These are phyloP conservation scores for Starmera caribaea DNA, from an alignment of 805 yeast genomes.

Conservation along the genomic window DNA sequence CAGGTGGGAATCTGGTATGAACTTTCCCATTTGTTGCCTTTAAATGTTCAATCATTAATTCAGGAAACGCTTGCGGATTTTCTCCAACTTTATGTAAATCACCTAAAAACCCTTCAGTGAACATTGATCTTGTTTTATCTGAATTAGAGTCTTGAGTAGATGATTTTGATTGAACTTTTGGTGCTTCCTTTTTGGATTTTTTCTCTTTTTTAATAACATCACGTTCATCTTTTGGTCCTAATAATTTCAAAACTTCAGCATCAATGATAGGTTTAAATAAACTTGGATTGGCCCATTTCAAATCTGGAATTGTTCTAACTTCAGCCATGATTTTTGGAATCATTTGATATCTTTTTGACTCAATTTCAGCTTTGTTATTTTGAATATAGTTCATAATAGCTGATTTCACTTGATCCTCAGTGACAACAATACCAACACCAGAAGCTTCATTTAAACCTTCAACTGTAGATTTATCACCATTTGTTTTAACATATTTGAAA, in stretches of 20 bases:
- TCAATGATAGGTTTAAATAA: conserved; percentile 84
- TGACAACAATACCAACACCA: conserved; percentile 75
- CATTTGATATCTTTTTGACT: conserved; percentile 64
- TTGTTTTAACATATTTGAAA: conserved; percentile 55
- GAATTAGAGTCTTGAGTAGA: conserved; percentile 3
- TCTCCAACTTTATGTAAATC: conserved; percentile 93
- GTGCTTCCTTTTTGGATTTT: conserved; percentile 35
- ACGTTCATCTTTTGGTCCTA: conserved; percentile 96
- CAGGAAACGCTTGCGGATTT: conserved; percentile 85
- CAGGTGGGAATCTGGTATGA: conserved; percentile 96
- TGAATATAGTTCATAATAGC: conserved; percentile 53
- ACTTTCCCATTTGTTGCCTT: conserved; percentile 74
- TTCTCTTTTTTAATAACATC: conserved; percentile 75
- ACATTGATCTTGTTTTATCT: conserved; percentile 57
- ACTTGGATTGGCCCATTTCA: conserved; percentile 91
- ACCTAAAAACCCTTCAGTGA: conserved; percentile 90
- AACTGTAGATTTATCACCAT: conserved; percentile 32
- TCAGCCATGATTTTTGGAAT: conserved; percentile 73
- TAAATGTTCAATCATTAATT: conserved; percentile 72
- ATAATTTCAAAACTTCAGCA: conserved; percentile 51
- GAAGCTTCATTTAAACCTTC: conserved; percentile 52
- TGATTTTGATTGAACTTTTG: conserved; percentile 13
- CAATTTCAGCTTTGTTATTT: conserved; percentile 48
- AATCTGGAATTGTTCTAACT: conserved; percentile 58
- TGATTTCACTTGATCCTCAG: conserved; percentile 51